Conservation (phyloP, 257 asterid species). For the Scutellaria minor region DNA sequence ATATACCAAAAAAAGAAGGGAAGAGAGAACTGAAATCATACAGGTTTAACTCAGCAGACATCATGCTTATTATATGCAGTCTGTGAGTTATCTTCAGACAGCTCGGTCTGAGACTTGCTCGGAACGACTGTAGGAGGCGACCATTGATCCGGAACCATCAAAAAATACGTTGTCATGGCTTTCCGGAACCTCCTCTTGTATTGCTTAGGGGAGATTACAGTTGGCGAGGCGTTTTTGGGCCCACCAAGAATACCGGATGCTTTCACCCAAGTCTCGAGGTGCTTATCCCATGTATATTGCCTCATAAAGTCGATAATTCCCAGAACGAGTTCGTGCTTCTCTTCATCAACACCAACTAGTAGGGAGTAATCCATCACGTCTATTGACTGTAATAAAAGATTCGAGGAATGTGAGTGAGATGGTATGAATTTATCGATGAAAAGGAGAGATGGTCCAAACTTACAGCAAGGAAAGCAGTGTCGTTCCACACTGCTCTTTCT, state of each 20-base stretch:
- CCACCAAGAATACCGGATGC: conserved; percentile 97
- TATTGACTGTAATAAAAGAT: conserved; percentile 58
- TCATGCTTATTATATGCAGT: conserved; percentile 25
- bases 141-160: conserved; percentile 98
- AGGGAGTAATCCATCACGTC: conserved; percentile 97
- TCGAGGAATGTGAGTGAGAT: neutral
- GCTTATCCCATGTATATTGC: conserved; percentile 98
- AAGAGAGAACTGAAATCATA: conserved; percentile 38
- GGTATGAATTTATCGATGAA: neutral
- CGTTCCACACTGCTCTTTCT: conserved; percentile 98
- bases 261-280: conserved; percentile 95
- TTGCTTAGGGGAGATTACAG: conserved; percentile 90
- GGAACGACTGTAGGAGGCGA: conserved; percentile 63
- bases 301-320: conserved; percentile 98
- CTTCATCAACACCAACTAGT: conserved; percentile 89
- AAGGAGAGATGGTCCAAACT: conserved; percentile 44
- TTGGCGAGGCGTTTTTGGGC: conserved; percentile 76
- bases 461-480: conserved; percentile 93
- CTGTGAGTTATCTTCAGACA: conserved; percentile 56
- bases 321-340: conserved; percentile 88
- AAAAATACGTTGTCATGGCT: conserved; percentile 91
- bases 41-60: conserved; percentile 41
- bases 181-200: conserved; percentile 94
- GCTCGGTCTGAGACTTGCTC: conserved; percentile 67
- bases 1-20: conserved; percentile 35